Conservation (phyloP, 192 early-diverging fungal species). For the Podila minutissima region DNA sequence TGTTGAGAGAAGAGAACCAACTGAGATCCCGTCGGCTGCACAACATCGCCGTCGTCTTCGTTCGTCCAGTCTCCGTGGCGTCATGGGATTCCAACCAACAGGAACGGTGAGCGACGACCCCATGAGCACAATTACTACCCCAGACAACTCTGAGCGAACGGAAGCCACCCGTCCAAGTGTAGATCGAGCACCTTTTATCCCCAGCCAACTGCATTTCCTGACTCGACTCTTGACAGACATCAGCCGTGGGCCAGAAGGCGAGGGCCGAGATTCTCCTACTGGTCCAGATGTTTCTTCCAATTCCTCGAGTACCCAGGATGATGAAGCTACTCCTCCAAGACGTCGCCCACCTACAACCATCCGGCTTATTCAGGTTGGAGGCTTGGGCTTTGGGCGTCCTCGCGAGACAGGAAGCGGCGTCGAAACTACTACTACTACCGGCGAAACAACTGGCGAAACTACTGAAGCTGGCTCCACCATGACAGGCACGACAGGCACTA, state of each 20-base stretch:
- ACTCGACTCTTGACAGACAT: conserved; percentile 25
- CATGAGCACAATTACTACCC: not conserved
- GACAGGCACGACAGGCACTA: too few species aligned
- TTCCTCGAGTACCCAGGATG: not conserved
- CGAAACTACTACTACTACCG: not conserved
- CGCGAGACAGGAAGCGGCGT: not conserved
- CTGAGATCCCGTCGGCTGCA: not conserved
- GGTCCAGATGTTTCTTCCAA: not conserved
- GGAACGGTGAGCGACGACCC: not conserved
- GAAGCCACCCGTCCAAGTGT: not conserved
- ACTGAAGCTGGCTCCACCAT: too few species aligned
- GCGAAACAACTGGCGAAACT: too few species aligned
- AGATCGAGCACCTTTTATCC: conserved; percentile 16
- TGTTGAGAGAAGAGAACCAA: not conserved
- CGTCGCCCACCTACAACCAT: conserved; percentile 36
- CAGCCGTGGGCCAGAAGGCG: conserved; percentile 8
- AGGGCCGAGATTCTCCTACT: not conserved
- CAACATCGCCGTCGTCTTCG: conserved; percentile 13
- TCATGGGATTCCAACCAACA: conserved; percentile 31
- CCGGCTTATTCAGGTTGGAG: conserved; percentile 36
- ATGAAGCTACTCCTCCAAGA: not conserved
- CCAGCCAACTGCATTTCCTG: conserved; percentile 30
- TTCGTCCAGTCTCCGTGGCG: conserved; percentile 16
- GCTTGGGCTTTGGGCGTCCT: not conserved
- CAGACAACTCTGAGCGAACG: not conserved